Base-by-base conservation (phyloP, 2,329 filamentous ascomycete genomes). In the Anthostomella pinea region DNA sequence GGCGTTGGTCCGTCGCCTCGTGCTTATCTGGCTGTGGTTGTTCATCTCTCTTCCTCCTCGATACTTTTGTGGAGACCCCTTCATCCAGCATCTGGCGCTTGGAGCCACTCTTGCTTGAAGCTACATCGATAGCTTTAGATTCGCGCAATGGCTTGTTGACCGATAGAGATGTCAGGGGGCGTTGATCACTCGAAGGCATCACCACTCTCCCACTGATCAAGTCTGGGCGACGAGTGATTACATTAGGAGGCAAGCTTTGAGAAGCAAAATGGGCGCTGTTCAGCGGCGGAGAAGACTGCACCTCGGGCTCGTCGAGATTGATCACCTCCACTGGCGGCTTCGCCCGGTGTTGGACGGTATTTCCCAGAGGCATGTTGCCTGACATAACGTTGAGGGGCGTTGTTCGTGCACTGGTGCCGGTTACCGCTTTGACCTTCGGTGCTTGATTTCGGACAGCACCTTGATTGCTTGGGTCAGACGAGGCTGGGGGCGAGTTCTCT, bases 401-500 rank as follows among this genome's bases (percentile, higher is more conserved):
- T n/a, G 20, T 35, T 6, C 2, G 33, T 6, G 8, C 3, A n/a
- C n/a, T 22, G 26, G 26, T 24, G 10, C n/a, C 9, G n/a, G 18
- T 15, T 30, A 13, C 11, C 15, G n/a, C n/a, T n/a, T 11, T 16
- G n/a, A 13, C 17, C 30, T 20, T 27, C 11, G 20, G 24, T n/a
- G 14, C 9, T 9, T 22, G 30, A 25, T 38, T 42, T n/a, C 39
- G 36, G 21, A 33, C 25, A 7, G 26, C 35, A n/a, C 52, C 41
- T 17, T 22, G 26, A n/a, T 33, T 30, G 21, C 29, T 47, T 13
- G 32, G 22, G 35, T 43, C 35, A 13, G 50, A 38, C 7, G 48
- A 48, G 30, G 25, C 8, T 21, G 41, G 33, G 22, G 36, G 22
- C n/a, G 27, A 23, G 8, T 24, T 27, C 14, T 45, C 39, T 41